Conservation (phyloP, 352 stramenopile species). For the Stephanocyclus meneghinianus region DNA sequence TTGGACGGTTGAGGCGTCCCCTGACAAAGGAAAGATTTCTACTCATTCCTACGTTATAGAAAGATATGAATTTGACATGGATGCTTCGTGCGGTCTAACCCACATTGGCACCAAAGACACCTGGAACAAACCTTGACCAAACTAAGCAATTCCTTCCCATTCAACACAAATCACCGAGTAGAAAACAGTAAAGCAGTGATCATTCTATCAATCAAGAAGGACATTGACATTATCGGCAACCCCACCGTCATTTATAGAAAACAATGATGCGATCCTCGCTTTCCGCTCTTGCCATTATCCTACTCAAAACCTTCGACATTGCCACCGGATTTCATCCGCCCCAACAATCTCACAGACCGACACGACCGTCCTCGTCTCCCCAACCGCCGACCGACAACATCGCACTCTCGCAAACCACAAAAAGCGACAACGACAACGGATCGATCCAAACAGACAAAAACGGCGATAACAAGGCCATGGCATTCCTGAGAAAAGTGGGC, state of each 20-base stretch:
- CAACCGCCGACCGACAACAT: not conserved
- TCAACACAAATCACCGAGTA: no score
- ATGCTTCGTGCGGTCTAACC: no score
- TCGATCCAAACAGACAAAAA: not conserved
- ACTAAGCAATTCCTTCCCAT: no score
- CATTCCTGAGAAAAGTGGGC: slow-evolving; percentile 66
- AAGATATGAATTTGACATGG: not conserved
- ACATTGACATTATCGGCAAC: no score
- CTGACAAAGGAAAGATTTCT: not conserved
- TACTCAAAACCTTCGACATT: not conserved
- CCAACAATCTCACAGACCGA: not conserved
- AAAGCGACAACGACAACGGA: not conserved
- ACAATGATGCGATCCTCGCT: not conserved
- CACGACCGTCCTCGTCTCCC: not conserved
- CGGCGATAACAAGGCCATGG: slow-evolving; percentile 72
- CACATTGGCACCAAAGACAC: no score
- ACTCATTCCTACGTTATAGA: not conserved
- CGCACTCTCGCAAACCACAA: not conserved
- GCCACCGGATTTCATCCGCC: not conserved
- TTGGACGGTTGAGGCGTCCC: not conserved
- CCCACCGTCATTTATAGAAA: no score
- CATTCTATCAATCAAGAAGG: no score
- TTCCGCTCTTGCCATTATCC: not conserved
- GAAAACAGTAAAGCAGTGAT: no score
- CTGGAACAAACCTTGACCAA: no score